Base-by-base conservation (phyloP, 176 grass and related monocot genomes). In the Triticum timopheevii region DNA sequence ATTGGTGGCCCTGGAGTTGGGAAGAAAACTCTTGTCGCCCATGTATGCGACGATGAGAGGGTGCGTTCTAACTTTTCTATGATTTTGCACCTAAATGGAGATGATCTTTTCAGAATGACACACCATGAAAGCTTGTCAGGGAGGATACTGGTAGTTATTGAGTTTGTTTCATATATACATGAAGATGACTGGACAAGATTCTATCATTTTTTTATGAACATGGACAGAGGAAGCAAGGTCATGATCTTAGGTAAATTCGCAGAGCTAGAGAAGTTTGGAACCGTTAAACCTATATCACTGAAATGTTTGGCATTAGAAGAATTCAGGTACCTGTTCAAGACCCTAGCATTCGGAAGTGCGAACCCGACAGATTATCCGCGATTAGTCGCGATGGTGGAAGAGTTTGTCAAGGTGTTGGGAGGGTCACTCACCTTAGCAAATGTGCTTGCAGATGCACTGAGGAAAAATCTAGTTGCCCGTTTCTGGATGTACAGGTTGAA, bases 211-310 rank as follows among this genome's bases (percentile, higher is more conserved):
- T 0, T 84, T 23, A 20, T 3, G 13, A 44, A 12, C 35, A 44
- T 84, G 24, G 17, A 40, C 6, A 74, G 20, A 44, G 82, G 69
- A 45, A 84, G 58, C 23, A 84, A 84, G 38, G 69, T 84, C 10
- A 84, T 84, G 44, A 64, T 84, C 34, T 28, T 74, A 33, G 40
- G 36, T 20, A 20, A 52, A 63, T 16, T 1, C 4, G 0, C 39
- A 9, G 8, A 44, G 0, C 3, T 84, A 22, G 69, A 39, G 54
- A 84, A 27, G 28, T 63, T 75, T 62, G 82, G 82, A 84, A 84
- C 82, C 3, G 6, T 63, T 9, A 61, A 64, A 24, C 70, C 54
- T 59, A 44, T 64, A 28, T 22, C 12, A 15, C 54, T 84, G 10
- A 15, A 45, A 7, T 28, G 2, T 2, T 6, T 84, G 35, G 3